Evolutionary conservation across 1,139 yeast genomes (phyloP).

Genomic region (Kodamaea plutei): DNA sequence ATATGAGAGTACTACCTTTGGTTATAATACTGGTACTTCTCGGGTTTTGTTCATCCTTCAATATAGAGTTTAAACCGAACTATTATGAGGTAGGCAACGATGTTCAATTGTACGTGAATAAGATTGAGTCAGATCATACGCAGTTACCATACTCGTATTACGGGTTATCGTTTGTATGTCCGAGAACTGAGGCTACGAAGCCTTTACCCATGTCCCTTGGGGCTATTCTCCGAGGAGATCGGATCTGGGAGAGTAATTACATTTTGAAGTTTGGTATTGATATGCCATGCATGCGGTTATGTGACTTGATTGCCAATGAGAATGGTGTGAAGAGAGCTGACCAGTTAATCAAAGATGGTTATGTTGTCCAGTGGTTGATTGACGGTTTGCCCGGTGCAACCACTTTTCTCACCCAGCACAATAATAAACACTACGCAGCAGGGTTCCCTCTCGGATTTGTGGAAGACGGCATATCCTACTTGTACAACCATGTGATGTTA

Average conservation of each 20-base stretch:
- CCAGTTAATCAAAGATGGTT: conserved; percentile 61
- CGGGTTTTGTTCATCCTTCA: no score
- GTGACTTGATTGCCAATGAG: conserved; percentile 56
- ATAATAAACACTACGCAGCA: conserved; percentile 69
- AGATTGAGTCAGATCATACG: conserved; percentile 71
- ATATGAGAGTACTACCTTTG: no score
- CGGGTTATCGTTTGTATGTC: conserved; percentile 79
- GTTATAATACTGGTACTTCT: no score
- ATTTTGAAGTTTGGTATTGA: conserved; percentile 58
- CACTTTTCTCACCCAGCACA: conserved; percentile 60
- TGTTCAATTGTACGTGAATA: conserved; percentile 71
- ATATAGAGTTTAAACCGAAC: conserved; percentile 19
- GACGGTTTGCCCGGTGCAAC: conserved; percentile 91
- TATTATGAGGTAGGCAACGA: conserved; percentile 49
- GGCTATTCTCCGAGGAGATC: conserved; percentile 76
- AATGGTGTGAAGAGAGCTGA: conserved; percentile 54
- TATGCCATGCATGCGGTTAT: conserved; percentile 59
- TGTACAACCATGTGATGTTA: conserved; percentile 78
- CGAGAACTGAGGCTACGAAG: conserved; percentile 49
- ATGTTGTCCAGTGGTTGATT: conserved; percentile 78
- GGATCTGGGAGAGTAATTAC: conserved; percentile 74
- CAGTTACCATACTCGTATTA: conserved; percentile 78
- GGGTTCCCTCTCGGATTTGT: conserved; percentile 84
- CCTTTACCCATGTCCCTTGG: conserved; percentile 70
- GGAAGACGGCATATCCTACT: conserved; percentile 50